Conservation (phyloP, 1,284 basidiomycete genomes). For the Leccinum pachyderme region DNA sequence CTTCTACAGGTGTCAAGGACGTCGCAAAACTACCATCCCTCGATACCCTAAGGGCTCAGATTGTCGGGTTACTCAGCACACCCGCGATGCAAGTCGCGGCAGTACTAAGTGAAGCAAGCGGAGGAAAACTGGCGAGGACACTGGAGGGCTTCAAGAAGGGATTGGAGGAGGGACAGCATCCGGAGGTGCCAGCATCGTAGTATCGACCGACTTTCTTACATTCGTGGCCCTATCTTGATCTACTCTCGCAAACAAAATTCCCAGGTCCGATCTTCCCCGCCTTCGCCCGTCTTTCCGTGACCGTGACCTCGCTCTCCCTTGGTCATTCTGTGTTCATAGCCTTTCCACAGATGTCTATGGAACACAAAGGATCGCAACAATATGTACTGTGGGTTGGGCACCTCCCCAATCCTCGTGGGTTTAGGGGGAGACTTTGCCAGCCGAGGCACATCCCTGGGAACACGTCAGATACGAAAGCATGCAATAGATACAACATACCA, state of each 20-base stretch:
- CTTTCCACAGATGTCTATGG: slow-evolving; percentile 68
- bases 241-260: slow-evolving; percentile 59
- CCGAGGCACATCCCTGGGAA: slow-evolving; percentile 67
- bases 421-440: slow-evolving; percentile 75
- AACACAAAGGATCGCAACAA: slow-evolving; percentile 86
- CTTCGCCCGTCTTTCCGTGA: slow-evolving; percentile 62
- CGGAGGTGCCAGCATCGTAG: slow-evolving; percentile 24
- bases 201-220: slow-evolving; percentile 6
- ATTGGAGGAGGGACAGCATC: slow-evolving; percentile 52
- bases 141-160: slow-evolving; percentile 76
- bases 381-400: slow-evolving; percentile 65
- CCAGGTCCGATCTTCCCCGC: slow-evolving; percentile 78
- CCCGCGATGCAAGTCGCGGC: slow-evolving; percentile 69
- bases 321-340: slow-evolving; percentile 91
- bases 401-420: slow-evolving; percentile 41
- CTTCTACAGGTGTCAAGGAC: slow-evolving; percentile 52
- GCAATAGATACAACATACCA: slow-evolving; percentile 56
- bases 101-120: slow-evolving; percentile 69
- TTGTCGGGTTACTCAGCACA: slow-evolving; percentile 71
- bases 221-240: slow-evolving; percentile 5
- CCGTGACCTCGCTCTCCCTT: slow-evolving; percentile 75
- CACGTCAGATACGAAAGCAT: slow-evolving; percentile 3
- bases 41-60: slow-evolving; percentile 69
- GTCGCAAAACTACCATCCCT: slow-evolving; percentile 69
- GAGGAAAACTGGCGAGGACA: slow-evolving; percentile 70